phyloP scores from a whole-genome alignment of 345 rosid species.

The Erodium maritimum region DNA sequence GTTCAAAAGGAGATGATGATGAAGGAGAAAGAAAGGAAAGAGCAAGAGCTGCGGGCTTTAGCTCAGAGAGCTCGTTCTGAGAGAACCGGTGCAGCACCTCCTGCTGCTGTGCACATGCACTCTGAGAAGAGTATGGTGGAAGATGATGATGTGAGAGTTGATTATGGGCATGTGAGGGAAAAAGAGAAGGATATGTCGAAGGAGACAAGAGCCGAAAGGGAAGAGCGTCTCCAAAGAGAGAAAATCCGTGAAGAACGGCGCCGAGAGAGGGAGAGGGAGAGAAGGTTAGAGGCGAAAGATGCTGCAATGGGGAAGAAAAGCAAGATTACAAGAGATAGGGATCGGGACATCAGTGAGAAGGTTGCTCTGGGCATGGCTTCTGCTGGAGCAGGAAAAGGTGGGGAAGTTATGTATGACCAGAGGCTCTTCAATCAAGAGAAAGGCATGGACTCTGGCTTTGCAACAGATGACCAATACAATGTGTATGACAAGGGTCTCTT shows the following conservation, averaged over 20 bases:
- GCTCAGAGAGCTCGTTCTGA: constrained; percentile 94
- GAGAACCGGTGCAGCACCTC: constrained; percentile 61
- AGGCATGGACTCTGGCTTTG: constrained; percentile 96
- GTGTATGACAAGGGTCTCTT: constrained; percentile 85
- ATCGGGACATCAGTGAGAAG: constrained; percentile 88
- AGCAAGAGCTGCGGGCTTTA: constrained; percentile 81
- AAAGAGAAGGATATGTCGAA: constrained; percentile 39
- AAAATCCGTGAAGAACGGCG: constrained; percentile 90
- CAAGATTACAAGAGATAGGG: constrained; percentile 85
- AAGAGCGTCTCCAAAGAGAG: constrained; percentile 66
- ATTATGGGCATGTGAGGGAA: constrained; percentile 44
- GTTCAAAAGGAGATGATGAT: constrained; percentile 85
- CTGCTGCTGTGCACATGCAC: constrained; percentile 40
- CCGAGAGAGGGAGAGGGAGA: constrained; percentile 86
- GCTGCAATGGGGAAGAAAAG: constrained; percentile 97
- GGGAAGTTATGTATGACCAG: constrained; percentile 90
- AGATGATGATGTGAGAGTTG: constrained; percentile 45
- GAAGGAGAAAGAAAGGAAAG: constrained; percentile 92
- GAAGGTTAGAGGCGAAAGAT: constrained; percentile 70
- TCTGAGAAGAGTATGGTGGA: constrained; percentile 40
- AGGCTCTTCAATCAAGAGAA: constrained; percentile 91
- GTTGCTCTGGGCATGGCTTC: constrained; percentile 96
- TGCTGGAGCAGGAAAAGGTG: constrained; percentile 63
- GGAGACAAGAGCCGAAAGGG: constrained; percentile 70
- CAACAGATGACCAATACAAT: constrained; percentile 87